A percentile compares a stretch with the other conserved stretches of the same genome.
Evolutionary conservation across 768 basidiomycete species (phyloP).

Genomic region (Mycena metata): DNA sequence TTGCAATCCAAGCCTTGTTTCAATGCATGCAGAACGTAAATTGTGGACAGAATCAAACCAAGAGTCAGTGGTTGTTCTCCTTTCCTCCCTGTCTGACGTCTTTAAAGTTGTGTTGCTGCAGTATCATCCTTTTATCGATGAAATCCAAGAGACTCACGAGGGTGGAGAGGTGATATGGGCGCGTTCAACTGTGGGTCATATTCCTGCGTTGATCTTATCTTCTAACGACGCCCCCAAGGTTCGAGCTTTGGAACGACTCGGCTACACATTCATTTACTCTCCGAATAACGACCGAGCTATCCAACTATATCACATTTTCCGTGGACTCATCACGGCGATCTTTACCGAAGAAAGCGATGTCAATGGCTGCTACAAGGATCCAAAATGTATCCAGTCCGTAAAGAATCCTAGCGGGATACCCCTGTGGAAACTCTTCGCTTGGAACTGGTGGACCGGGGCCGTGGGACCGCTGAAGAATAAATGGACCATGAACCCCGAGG

Average conservation of each 20-base stretch:
- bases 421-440: constrained; percentile 53
- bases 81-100: background rate
- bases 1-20: constrained; percentile 17
- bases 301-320: constrained; percentile 49
- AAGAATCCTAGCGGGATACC: constrained; percentile 52
- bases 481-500: constrained; percentile 52
- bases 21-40: constrained; percentile 44
- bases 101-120: constrained; percentile 6
- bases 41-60: constrained; percentile 50
- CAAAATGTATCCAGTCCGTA: background rate
- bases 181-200: constrained; percentile 44
- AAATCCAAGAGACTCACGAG: constrained; percentile 41
- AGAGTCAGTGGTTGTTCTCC: constrained; percentile 22
- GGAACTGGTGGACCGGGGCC: constrained; percentile 43
- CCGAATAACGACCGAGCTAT: constrained; percentile 44
- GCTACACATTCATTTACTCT: constrained; percentile 32
- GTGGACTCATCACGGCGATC: constrained; percentile 49
- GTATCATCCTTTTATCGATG: constrained; percentile 40
- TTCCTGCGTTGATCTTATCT: background rate
- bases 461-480: constrained; percentile 41
- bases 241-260: constrained; percentile 41
- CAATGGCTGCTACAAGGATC: constrained; percentile 17
- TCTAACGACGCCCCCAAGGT: constrained; percentile 23
- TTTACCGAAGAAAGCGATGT: constrained; percentile 11
- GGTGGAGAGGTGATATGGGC: constrained; percentile 51